Base-by-base conservation (phyloP, 1,284 basidiomycete genomes). In the Inonotus obliquus region DNA sequence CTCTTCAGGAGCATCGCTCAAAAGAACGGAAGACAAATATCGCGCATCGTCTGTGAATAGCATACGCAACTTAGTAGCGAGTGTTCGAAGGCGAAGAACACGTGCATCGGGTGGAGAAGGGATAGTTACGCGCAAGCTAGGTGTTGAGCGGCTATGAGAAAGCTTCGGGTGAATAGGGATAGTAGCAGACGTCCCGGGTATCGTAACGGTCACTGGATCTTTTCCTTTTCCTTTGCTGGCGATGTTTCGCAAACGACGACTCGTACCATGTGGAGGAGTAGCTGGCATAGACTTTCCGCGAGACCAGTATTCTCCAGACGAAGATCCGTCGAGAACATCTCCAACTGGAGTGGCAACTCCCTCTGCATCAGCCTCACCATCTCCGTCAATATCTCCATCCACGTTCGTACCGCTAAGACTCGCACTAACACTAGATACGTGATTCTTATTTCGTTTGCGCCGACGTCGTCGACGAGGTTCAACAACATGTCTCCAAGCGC, bases 381-480 rank as follows among this genome's bases (percentile, higher is more conserved):
- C 65, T 35, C 39, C 52, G 21, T 60, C 63, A 35, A 23, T 52
- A 45, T 63, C 61, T 48, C n/a, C 52, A 25, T 63, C 48, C 27
- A 29, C 52, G 57, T 51, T 23, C 17, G 54, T 52, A 1, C 54
- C 55, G 27, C 62, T 60, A 10, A 45, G 41, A 49, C 61, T 62
- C 7, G 51, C 56, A 27, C 52, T 60, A 10, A 49, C 39, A 41
- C 56, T 59, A 7, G 57, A 58, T n/a, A 63, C 60, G 37, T 55
- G 25, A 5, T 48, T 17, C 41, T 56, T 63, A 45, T 57, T 58
- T 51, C 54, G 60, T 72, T 82, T 83, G 65, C 79, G 72, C 61
- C 82, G 75, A 48, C 82, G 80, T 69, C 78, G 83, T 21, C 78
- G 77, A 55, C 79, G 78, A 13, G 75, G 70, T 41, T 78, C 77